Evolutionary conservation across 2,329 filamentous ascomycete genomes (phyloP).

Genomic region (Graphilbum ipis-grandicollis): DNA sequence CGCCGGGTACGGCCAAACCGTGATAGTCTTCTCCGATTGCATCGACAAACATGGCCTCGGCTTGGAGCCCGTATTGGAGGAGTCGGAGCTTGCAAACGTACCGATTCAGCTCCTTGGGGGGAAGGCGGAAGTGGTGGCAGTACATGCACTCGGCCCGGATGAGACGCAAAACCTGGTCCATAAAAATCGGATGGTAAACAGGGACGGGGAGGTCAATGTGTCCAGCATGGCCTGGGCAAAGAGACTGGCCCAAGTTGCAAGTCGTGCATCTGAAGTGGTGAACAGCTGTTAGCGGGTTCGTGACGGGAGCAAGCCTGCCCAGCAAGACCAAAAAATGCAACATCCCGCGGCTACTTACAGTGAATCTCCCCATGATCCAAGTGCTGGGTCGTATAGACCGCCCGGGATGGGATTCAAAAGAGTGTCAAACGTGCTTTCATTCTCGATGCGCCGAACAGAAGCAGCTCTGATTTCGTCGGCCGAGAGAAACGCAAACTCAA

Average conservation of each 20-base stretch:
- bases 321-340: too few relatives aligned
- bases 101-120: slow-evolving; percentile 58
- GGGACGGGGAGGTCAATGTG: slow-evolving; percentile 89
- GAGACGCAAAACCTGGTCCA: slow-evolving; percentile 77
- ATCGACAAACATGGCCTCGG: slow-evolving; percentile 45
- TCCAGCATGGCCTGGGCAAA: slow-evolving; percentile 82
- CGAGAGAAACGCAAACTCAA: slow-evolving; percentile 79
- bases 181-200: slow-evolving; percentile 91
- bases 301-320: too few relatives aligned
- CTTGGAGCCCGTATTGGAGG: slow-evolving; percentile 66
- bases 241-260: slow-evolving; percentile 66
- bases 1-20: slow-evolving; percentile 21
- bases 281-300: background rate
- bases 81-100: slow-evolving; percentile 74
- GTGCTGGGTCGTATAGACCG: slow-evolving; percentile 79
- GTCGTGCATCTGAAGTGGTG: slow-evolving; percentile 58
- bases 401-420: slow-evolving; percentile 78
- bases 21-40: slow-evolving; percentile 28
- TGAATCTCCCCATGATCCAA: slow-evolving; percentile 78
- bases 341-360: too few relatives aligned
- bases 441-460: slow-evolving; percentile 88
- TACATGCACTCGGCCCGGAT: slow-evolving; percentile 80
- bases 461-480: slow-evolving; percentile 69
- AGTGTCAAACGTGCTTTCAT: slow-evolving; percentile 84
- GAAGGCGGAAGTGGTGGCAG: slow-evolving; percentile 71